These are phyloP conservation scores for Botrytis fragariae DNA, from an alignment of 2,329 filamentous ascomycete species.

Conservation along the genomic window DNA sequence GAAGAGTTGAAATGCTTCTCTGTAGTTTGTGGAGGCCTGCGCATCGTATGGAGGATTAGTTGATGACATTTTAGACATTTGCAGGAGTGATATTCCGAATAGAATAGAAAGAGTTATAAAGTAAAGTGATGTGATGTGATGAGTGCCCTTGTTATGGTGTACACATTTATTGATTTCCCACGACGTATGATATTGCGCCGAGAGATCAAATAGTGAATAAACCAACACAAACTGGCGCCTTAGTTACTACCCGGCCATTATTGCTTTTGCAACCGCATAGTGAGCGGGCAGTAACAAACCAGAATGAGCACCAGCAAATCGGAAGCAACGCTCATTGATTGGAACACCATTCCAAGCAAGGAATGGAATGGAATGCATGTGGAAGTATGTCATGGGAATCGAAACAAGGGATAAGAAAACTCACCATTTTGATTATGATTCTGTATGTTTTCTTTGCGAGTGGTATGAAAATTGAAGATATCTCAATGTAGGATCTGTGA, in stretches of 20 bases:
- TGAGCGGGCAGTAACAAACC: not conserved
- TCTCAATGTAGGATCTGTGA: not conserved
- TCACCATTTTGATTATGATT: slow-evolving; percentile 5
- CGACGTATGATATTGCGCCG: not conserved
- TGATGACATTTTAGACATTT: slow-evolving; percentile 27
- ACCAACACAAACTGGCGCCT: not conserved
- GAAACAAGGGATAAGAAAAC: slow-evolving; percentile 5
- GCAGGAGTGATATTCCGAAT: not conserved
- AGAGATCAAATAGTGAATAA: not conserved
- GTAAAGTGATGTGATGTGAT: not conserved
- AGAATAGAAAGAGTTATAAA: not conserved
- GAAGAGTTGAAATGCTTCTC: slow-evolving; percentile 99
- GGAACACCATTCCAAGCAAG: slow-evolving; percentile 1
- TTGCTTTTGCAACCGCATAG: not conserved
- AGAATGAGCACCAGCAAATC: not conserved
- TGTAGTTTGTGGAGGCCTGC: slow-evolving; percentile 93
- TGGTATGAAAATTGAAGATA: not conserved
- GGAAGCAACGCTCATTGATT: not conserved
- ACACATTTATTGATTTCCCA: not conserved
- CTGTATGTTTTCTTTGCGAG: not conserved
- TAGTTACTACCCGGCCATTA: not conserved
- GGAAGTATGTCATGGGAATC: not conserved
- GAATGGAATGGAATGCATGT: not conserved
- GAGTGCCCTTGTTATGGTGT: not conserved
- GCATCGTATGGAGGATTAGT: slow-evolving; percentile 37